Conservation (phyloP, 2,329 filamentous ascomycete genomes). For the Arthroderma uncinatum region DNA sequence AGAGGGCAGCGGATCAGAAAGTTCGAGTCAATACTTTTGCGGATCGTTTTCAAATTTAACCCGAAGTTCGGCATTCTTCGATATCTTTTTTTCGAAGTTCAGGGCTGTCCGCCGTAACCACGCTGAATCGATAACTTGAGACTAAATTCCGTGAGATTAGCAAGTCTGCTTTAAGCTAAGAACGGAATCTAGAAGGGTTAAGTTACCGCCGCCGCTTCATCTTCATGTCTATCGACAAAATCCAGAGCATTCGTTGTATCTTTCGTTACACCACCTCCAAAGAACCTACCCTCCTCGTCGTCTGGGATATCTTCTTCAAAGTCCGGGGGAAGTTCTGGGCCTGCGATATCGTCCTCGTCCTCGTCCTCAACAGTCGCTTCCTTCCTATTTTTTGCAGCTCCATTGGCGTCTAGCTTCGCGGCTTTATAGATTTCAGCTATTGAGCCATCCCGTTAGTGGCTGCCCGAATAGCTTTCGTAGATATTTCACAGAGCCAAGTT, state of each 20-base stretch:
- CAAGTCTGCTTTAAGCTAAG: background rate
- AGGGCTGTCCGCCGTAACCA: conserved; percentile 77
- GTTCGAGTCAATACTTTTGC: conserved; percentile 45
- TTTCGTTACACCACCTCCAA: conserved; percentile 76
- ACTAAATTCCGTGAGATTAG: conserved; percentile 18
- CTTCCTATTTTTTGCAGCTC: conserved; percentile 40
- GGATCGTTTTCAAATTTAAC: conserved; percentile 74
- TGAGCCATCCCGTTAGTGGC: background rate
- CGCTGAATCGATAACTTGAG: conserved; percentile 67
- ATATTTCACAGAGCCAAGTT: background rate
- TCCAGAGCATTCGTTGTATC: conserved; percentile 75
- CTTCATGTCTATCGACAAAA: conserved; percentile 64
- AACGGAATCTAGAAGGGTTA: background rate
- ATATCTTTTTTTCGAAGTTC: conserved; percentile 81
- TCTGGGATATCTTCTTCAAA: conserved; percentile 51
- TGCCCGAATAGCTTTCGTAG: background rate
- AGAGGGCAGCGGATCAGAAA: background rate
- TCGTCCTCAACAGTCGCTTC: conserved; percentile 39
- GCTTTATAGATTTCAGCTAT: conserved; percentile 49
- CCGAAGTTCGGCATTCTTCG: conserved; percentile 78
- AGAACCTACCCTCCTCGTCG: conserved; percentile 91
- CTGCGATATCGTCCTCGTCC: conserved; percentile 39
- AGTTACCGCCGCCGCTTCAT: conserved; percentile 37
- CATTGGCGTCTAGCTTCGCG: conserved; percentile 42
- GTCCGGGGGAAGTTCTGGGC: conserved; percentile 46